phyloP scores from a whole-genome alignment of 495 filamentous ascomycete species.

The Trichoderma gamsii region DNA sequence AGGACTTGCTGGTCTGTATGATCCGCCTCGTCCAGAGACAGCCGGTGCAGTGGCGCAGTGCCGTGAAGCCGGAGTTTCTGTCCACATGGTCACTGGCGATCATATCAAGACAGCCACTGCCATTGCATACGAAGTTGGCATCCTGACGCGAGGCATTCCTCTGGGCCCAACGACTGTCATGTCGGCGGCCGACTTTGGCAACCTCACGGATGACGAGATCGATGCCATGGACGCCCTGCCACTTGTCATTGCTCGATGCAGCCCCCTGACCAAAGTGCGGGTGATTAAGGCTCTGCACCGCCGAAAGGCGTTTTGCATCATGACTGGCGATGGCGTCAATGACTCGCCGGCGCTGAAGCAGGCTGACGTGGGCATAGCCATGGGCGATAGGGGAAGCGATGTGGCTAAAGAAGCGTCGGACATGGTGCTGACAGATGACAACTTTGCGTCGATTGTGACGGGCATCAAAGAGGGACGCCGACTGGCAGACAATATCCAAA shows the following conservation, averaged over 20 bases:
- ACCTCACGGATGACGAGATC: conserved; percentile 56
- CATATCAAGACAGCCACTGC: conserved; percentile 57
- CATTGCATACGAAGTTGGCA: conserved; percentile 49
- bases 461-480: conserved; percentile 57
- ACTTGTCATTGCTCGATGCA: conserved; percentile 64
- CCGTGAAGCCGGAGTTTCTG: conserved; percentile 49
- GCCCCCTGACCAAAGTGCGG: conserved; percentile 67
- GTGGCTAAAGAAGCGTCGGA: conserved; percentile 84
- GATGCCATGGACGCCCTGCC: conserved; percentile 60
- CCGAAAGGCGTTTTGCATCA: conserved; percentile 54
- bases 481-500: conserved; percentile 65
- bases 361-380: conserved; percentile 81
- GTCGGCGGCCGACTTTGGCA: conserved; percentile 64
- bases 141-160: conserved; percentile 22
- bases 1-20: conserved; percentile 66
- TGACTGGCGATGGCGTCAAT: conserved; percentile 90
- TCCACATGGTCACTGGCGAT: conserved; percentile 64
- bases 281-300: conserved; percentile 74
- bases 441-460: conserved; percentile 74
- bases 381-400: conserved; percentile 71
- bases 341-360: conserved; percentile 75
- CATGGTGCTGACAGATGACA: conserved; percentile 75
- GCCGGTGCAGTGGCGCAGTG: conserved; percentile 47
- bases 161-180: conserved; percentile 44
- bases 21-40: conserved; percentile 66